Conservation (phyloP, 441 rosid genomes). For the Populus trichocarpa region DNA sequence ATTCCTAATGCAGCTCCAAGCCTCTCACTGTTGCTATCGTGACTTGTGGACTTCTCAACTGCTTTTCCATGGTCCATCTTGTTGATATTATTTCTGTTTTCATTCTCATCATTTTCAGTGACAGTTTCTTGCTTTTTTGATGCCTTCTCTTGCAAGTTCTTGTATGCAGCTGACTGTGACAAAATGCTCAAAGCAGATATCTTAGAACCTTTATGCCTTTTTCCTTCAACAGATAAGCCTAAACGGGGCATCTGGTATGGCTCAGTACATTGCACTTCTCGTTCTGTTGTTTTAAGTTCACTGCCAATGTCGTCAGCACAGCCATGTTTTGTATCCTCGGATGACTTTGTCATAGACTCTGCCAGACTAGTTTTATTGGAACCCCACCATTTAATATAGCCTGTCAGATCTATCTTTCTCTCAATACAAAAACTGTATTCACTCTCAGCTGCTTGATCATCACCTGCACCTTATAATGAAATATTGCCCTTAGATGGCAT, state of each 20-base stretch:
- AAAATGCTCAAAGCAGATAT: constrained; percentile 74
- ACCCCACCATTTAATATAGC: constrained; percentile 93
- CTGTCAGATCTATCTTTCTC: constrained; percentile 81
- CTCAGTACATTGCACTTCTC: constrained; percentile 59
- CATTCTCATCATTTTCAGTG: constrained; percentile 74
- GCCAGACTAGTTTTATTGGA: constrained; percentile 62
- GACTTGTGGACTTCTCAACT: constrained; percentile 58
- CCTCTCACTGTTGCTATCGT: constrained; percentile 41
- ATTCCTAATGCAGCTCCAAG: constrained; percentile 54
- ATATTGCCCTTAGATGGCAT: constrained; percentile 11
- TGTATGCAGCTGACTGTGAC: constrained; percentile 79
- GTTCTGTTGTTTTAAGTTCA: constrained; percentile 75
- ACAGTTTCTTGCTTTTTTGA: constrained; percentile 54
- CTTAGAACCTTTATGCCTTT: constrained; percentile 45
- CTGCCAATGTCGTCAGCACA: constrained; percentile 55
- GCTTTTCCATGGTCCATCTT: constrained; percentile 79
- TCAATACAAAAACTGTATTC: constrained; percentile 71
- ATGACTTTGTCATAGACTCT: constrained; percentile 58
- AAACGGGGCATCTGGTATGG: constrained; percentile 86
- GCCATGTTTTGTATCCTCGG: constrained; percentile 58
- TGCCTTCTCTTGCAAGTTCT: constrained; percentile 75
- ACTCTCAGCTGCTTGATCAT: constrained; percentile 66
- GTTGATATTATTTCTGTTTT: constrained; percentile 62
- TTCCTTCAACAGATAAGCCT: constrained; percentile 47
- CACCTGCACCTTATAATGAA: constrained; percentile 50